Evolutionary conservation across 768 basidiomycete genomes (phyloP), one percentile per base, ranked within the genome.

Genomic region (Tephrocybe sp.): DNA sequence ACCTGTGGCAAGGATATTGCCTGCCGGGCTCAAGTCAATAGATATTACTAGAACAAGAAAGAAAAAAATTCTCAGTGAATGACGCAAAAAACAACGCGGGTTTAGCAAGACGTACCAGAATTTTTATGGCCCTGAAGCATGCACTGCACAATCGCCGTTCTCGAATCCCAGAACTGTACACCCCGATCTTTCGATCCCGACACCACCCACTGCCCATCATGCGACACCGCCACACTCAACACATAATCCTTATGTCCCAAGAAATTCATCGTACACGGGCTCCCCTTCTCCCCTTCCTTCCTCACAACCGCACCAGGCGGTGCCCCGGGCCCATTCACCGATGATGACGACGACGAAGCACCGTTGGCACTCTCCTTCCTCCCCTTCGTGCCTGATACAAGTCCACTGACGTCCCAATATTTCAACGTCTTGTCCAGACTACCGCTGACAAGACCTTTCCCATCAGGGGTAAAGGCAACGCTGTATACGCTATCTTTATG

Each of bases 121-220:
- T 81, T 79, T 61, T 78, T 80, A 58, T 81, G 79, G 3, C 79
- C 78, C 64, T 97, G 94, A 25, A 99, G 74, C 88, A 95, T 92
- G 61, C 91, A 87, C 66, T 98, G 94, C 60, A 93, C 86, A 34
- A 83, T 79, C 24, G 76, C 78, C 11, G 77, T 78, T 55, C 80
- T 76, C 45, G 90, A 82, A 63, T 94, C 91, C 86, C 90, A 92
- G 64, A 95, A 93, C 65, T 94, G 91, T 47, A 99, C 94, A 0
- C 92, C 88, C 11, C 97, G 88, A 65, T 99, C 97, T 71, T 97
- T 97, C 3, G 78, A 79, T 1, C 97, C 95, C 10, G 91, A 94
- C 10, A 97, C 94, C 57, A 98, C 87, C 90, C 93, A 82, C 56
- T 90, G 83, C 3, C 91, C 91, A 66, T 97, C 94, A 55, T 92